These are phyloP conservation scores for Corinectria fuckeliana DNA, from an alignment of 2,329 filamentous ascomycete species.

Conservation along the genomic window DNA sequence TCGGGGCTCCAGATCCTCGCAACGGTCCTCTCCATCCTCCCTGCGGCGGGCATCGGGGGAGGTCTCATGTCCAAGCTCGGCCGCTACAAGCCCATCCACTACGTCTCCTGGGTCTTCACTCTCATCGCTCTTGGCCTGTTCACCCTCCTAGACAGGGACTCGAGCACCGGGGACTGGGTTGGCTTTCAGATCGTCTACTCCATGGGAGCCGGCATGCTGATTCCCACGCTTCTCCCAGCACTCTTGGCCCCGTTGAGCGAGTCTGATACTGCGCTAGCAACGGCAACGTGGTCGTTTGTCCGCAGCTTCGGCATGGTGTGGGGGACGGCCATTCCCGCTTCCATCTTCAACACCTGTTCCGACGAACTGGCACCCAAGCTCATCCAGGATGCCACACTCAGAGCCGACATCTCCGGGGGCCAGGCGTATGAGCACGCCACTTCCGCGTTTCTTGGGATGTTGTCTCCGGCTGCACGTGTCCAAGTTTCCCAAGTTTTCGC, in stretches of 20 bases:
- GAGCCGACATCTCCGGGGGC: constrained; percentile 25
- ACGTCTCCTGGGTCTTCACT: constrained; percentile 43
- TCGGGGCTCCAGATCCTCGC: constrained; percentile 40
- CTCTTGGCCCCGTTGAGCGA: constrained; percentile 49
- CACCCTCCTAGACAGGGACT: constrained; percentile 46
- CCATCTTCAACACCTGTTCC: constrained; percentile 43
- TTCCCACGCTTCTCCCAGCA: constrained; percentile 51
- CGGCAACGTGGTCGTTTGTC: constrained; percentile 53
- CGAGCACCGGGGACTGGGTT: constrained; percentile 48
- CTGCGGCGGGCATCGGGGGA: constrained; percentile 35
- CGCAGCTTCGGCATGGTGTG: constrained; percentile 55
- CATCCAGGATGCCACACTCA: constrained; percentile 16
- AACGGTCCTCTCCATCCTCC: constrained; percentile 36
- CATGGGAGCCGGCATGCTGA: constrained; percentile 50
- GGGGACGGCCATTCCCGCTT: constrained; percentile 52
- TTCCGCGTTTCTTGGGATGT: constrained; percentile 20
- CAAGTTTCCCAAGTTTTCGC: constrained; percentile 31
- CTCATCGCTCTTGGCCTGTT: constrained; percentile 51
- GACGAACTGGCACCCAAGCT: constrained; percentile 1
- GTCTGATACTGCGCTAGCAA: constrained; percentile 45
- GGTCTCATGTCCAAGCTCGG: constrained; percentile 42
- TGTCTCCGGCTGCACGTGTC: constrained; percentile 9
- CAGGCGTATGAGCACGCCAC: constrained; percentile 36
- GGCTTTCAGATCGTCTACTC: constrained; percentile 50
- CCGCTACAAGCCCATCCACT: constrained; percentile 42